A percentile compares a stretch with the other conserved stretches of the same genome.
Conservation (phyloP, 2,329 filamentous ascomycete species). For the Dactylellina leptospora region DNA sequence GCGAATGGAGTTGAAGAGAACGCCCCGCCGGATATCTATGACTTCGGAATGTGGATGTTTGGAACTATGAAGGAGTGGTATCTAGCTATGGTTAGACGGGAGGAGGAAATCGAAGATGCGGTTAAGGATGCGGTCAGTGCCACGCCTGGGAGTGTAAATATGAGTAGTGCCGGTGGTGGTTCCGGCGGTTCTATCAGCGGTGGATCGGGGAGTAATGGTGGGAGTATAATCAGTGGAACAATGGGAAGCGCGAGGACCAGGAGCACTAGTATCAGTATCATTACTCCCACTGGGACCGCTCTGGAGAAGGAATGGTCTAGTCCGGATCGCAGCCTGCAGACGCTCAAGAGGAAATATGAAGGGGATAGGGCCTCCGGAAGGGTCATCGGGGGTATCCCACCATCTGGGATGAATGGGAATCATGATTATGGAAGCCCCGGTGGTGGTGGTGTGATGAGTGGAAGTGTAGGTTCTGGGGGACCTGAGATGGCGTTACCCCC, state of each 20-base stretch:
- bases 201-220: conserved; percentile 5
- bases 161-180: background rate
- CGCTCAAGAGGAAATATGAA: conserved; percentile 24
- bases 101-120: conserved; percentile 47
- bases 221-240: conserved; percentile 14
- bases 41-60: conserved; percentile 52
- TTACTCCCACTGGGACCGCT: conserved; percentile 2
- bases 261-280: conserved; percentile 37
- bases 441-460: background rate
- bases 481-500: conserved; percentile 20
- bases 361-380: conserved; percentile 5
- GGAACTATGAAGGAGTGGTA: conserved; percentile 52
- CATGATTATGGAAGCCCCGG: conserved; percentile 35
- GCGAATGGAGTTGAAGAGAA: conserved; percentile 43
- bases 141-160: conserved; percentile 11
- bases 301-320: conserved; percentile 6
- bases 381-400: background rate
- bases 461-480: background rate
- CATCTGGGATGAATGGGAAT: conserved; percentile 2
- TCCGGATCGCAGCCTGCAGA: conserved; percentile 6
- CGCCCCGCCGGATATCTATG: conserved; percentile 32
- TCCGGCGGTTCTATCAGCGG: background rate
- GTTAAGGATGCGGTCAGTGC: conserved; percentile 38
- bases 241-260: conserved; percentile 24
- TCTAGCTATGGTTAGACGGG: conserved; percentile 43